A percentile compares a stretch with the other conserved stretches of the same genome.
phyloP scores from a whole-genome alignment of 2,329 filamentous ascomycete species.

The Aspergillus ruber region DNA sequence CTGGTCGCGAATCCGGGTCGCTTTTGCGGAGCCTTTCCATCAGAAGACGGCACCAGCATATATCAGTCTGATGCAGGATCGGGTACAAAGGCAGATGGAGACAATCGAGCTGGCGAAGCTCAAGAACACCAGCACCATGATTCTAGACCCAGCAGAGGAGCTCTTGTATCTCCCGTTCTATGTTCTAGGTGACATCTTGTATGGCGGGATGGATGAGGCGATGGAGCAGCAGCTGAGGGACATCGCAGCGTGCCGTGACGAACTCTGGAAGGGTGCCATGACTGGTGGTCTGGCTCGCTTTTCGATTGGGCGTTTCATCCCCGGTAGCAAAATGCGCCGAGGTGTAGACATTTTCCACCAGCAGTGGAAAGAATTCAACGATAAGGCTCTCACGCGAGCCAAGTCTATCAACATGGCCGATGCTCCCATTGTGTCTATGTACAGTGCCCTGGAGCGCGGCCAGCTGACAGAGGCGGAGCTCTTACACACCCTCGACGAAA shows the following conservation, averaged over 20 bases:
- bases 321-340: conserved; percentile 12
- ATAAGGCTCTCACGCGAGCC: conserved; percentile 6
- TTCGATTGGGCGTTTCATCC: conserved; percentile 11
- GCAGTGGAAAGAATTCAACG: conserved; percentile 31
- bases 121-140: background rate
- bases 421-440: conserved; percentile 7
- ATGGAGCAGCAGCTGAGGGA: conserved; percentile 18
- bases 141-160: conserved; percentile 20
- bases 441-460: conserved; percentile 10
- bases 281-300: conserved; percentile 29
- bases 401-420: background rate
- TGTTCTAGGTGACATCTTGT: conserved; percentile 34
- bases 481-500: conserved; percentile 43
- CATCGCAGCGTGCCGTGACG: conserved; percentile 20
- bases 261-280: conserved; percentile 28
- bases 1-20: too few relatives aligned
- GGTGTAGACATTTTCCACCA: conserved; percentile 23
- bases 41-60: too few relatives aligned
- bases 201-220: conserved; percentile 24
- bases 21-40: too few relatives aligned
- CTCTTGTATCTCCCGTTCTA: conserved; percentile 34
- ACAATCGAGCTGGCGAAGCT: background rate
- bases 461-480: conserved; percentile 22
- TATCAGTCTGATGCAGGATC: too few relatives aligned
- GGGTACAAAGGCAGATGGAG: too few relatives aligned